Evolutionary conservation across 768 basidiomycete genomes (phyloP).

Genomic region (Leccinellum luteum): DNA sequence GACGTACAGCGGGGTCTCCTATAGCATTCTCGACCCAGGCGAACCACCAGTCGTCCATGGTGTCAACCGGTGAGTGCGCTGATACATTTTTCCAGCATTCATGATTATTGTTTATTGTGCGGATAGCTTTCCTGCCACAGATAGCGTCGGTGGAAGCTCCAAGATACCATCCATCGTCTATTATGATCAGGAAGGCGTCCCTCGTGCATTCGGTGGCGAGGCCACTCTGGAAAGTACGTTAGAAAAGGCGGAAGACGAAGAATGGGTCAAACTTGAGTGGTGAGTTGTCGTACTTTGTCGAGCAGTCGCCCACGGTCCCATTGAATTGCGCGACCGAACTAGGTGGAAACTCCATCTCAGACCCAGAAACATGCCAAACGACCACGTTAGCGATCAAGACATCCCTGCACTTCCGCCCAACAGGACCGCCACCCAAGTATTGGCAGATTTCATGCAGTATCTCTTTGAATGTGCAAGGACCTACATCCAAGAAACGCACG

Average conservation of each 20-base stretch:
- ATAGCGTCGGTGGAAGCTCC: slow-evolving; percentile 43
- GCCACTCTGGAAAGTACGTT: slow-evolving; percentile 38
- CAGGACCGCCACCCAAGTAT: slow-evolving; percentile 42
- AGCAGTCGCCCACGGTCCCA: neutral
- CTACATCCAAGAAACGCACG: slow-evolving; percentile 47
- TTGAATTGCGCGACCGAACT: slow-evolving; percentile 3
- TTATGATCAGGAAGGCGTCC: slow-evolving; percentile 40
- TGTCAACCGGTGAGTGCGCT: slow-evolving; percentile 24
- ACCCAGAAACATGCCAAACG: slow-evolving; percentile 22
- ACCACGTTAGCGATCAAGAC: slow-evolving; percentile 30
- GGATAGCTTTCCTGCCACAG: slow-evolving; percentile 46
- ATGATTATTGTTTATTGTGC: slow-evolving; percentile 1
- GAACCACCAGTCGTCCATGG: slow-evolving; percentile 23
- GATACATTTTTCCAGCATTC: neutral
- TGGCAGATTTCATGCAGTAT: slow-evolving; percentile 49
- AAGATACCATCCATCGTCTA: slow-evolving; percentile 51
- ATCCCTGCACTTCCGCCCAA: slow-evolving; percentile 43
- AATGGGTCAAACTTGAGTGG: slow-evolving; percentile 32
- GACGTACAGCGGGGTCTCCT: slow-evolving; percentile 49
- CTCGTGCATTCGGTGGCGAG: slow-evolving; percentile 46
- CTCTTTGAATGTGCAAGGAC: slow-evolving; percentile 40
- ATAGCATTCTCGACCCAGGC: slow-evolving; percentile 34
- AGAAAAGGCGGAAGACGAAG: slow-evolving; percentile 40
- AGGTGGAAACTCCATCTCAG: slow-evolving; percentile 39
- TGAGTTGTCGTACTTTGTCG: slow-evolving; percentile 5